Conservation (phyloP, 805 yeast genomes). For the Clavispora vitiphila region DNA sequence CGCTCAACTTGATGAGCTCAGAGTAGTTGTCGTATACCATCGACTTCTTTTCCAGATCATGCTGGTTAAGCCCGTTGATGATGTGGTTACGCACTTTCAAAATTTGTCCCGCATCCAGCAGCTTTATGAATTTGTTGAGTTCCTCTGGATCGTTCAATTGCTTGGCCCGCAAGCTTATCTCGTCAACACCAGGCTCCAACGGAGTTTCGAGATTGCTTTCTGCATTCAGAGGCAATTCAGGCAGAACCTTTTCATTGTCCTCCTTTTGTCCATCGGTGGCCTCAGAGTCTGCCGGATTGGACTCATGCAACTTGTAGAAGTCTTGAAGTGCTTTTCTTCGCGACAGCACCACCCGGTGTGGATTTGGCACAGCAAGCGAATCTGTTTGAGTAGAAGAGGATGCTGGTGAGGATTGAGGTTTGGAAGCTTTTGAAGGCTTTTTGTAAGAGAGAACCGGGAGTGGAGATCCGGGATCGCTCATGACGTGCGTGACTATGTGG, state of each 20-base stretch:
- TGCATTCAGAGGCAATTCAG: neutral
- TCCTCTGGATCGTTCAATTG: conserved; percentile 3
- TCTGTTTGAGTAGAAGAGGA: neutral
- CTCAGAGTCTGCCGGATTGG: too few species aligned
- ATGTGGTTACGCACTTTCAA: conserved; percentile 12
- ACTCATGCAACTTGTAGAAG: conserved; percentile 28
- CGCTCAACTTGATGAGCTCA: conserved; percentile 64
- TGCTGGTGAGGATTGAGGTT: neutral
- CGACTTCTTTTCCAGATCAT: conserved; percentile 59
- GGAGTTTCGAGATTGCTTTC: neutral
- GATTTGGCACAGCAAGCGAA: neutral
- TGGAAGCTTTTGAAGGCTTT: conserved; percentile 11
- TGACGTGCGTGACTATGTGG: neutral
- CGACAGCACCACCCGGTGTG: conserved; percentile 30
- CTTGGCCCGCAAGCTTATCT: neutral
- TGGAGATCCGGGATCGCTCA: conserved; percentile 2
- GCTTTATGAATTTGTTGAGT: conserved; percentile 6
- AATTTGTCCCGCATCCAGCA: conserved; percentile 8
- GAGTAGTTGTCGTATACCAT: conserved; percentile 73
- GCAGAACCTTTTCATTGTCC: neutral
- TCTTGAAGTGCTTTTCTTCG: conserved; percentile 40
- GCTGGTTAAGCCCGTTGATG: conserved; percentile 43
- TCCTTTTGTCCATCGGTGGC: too few species aligned
- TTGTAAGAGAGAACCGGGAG: conserved; percentile 27
- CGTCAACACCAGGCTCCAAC: neutral